Evolutionary conservation across 176 grass and related monocot genomes (phyloP), one percentile per base, ranked within the genome.

Genomic region (Avena insularis): DNA sequence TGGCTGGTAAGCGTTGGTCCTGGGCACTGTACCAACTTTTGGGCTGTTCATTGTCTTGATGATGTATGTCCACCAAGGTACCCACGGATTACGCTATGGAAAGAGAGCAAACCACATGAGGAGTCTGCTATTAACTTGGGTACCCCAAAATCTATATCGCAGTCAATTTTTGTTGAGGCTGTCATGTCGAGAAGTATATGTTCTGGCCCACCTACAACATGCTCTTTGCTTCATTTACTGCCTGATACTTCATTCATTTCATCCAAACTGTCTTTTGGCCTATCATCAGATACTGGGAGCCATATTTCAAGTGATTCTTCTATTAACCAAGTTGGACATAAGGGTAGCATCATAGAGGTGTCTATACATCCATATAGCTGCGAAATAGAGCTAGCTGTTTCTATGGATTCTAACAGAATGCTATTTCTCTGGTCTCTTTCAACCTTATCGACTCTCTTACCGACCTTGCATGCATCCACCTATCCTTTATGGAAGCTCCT

Each of bases 391-490:
- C 88, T 98, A 74, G 93, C 92, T 88, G 93, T 91, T 90, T 95
- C 92, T 53, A 89, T 98, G 90, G 96, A 98, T 92, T 95, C 90
- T 83, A 85, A 71, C 87, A 86, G 86, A 46, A 80, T 80, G 45
- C 66, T 98, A 90, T 87, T 87, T 92, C 91, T 98, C 65, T 98
- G 93, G 96, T 98, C 96, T 69, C 81, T 95, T 82, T 86, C 95
- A 83, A 87, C 90, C 40, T 92, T 95, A 19, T 98, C 93, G 62
- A 92, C 84, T 82, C 87, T 88, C 70, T 79, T 88, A 63, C 81
- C 88, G 31, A 89, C 78, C 10, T 81, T 94, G 84, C 84, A 92
- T 85, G 82, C 38, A 10, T 38, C 86, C 80, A 83, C 58, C 71
- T 77, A 90, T 91, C 90, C 93, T 87, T 81, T 91, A 82, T 98